Conservation (phyloP, 257 asterid species). For the Jaltomata sinuosa region DNA sequence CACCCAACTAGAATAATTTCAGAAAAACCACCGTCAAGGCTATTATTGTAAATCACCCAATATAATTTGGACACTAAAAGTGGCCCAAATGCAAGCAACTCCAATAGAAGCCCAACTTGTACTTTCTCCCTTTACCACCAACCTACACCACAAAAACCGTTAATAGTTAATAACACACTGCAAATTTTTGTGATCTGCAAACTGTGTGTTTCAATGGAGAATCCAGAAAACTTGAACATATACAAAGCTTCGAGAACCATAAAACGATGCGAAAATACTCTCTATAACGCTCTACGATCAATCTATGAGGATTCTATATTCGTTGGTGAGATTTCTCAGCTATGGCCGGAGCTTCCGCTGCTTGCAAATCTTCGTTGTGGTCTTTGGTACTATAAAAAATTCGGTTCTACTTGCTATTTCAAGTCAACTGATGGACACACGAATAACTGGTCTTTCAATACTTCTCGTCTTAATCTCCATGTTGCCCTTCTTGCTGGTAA, state of each 20-base stretch:
- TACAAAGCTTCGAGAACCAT: slow-evolving; percentile 62
- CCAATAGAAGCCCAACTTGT: no score
- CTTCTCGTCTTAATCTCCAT: slow-evolving; percentile 85
- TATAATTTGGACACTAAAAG: no score
- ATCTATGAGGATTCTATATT: slow-evolving; percentile 90
- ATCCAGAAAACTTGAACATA: slow-evolving; percentile 28
- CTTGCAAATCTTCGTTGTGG: slow-evolving; percentile 97
- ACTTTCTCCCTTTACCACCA: no score
- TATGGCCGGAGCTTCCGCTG: slow-evolving; percentile 89
- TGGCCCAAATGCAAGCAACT: no score
- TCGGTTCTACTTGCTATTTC: slow-evolving; percentile 70
- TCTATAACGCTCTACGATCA: slow-evolving; percentile 84
- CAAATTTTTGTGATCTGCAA: background rate
- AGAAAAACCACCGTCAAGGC: no score
- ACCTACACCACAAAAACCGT: no score
- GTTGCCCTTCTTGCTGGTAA: slow-evolving; percentile 83
- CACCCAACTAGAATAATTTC: no score
- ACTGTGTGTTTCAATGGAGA: slow-evolving; percentile 6
- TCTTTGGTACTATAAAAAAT: slow-evolving; percentile 69
- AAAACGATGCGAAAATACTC: slow-evolving; percentile 55
- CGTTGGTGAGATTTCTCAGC: slow-evolving; percentile 76
- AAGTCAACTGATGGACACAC: slow-evolving; percentile 97
- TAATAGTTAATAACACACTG: no score
- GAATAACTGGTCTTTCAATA: slow-evolving; percentile 73
- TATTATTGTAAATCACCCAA: no score